Evolutionary conservation across 768 basidiomycete genomes (phyloP).

Genomic region (Cubamyces sp.): DNA sequence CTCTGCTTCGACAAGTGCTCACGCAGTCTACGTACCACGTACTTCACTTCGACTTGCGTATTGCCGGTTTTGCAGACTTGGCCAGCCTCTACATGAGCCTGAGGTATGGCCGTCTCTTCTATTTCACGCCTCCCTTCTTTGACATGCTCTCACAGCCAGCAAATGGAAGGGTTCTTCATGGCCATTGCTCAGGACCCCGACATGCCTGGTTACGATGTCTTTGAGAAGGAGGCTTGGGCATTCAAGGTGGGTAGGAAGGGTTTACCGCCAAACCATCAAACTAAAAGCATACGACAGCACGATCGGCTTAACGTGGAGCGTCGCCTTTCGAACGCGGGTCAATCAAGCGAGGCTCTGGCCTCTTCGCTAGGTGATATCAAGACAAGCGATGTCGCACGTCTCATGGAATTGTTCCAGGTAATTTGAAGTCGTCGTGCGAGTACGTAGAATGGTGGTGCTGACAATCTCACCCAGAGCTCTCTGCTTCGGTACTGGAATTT

Average conservation of each 20-base stretch:
- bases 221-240: constrained; percentile 73
- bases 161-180: constrained; percentile 83
- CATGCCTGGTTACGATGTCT: constrained; percentile 66
- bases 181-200: constrained; percentile 51
- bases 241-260: constrained; percentile 63
- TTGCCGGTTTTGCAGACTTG: constrained; percentile 83
- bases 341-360: constrained; percentile 34
- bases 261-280: not conserved
- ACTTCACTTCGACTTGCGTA: constrained; percentile 82
- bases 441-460: not conserved
- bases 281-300: constrained; percentile 48
- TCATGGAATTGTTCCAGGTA: constrained; percentile 87
- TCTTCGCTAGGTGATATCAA: constrained; percentile 47
- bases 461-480: constrained; percentile 50
- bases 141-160: constrained; percentile 47
- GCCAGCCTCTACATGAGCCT: constrained; percentile 77
- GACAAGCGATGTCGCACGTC: constrained; percentile 78
- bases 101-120: constrained; percentile 21
- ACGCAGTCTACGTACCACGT: constrained; percentile 72
- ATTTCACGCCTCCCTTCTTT: not conserved
- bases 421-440: too few species aligned
- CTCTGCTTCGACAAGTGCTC: constrained; percentile 77
- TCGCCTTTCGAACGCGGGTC: constrained; percentile 51
- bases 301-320: constrained; percentile 77
- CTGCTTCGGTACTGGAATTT: constrained; percentile 78